Evolutionary conservation across 2,329 filamentous ascomycete species (phyloP).

Genomic region (Stachybotrys chlorohalonatus): DNA sequence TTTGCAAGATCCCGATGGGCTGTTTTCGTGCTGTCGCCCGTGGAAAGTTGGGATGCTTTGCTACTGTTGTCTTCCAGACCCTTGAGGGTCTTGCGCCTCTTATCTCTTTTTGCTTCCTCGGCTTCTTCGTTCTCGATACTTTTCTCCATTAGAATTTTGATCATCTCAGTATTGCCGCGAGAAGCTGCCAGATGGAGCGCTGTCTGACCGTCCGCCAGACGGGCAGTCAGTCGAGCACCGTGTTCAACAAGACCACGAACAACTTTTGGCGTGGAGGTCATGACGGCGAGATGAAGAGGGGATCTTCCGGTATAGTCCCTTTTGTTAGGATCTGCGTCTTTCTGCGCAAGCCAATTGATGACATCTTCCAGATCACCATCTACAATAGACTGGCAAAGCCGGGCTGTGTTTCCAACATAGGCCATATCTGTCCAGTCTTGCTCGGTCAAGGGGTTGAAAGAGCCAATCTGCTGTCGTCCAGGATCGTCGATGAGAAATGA

Average conservation of each 20-base stretch:
- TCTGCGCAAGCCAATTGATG: constrained; percentile 57
- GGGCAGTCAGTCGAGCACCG: constrained; percentile 63
- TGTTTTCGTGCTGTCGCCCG: background rate
- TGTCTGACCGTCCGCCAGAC: constrained; percentile 71
- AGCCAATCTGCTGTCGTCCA: constrained; percentile 61
- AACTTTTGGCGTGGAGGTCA: constrained; percentile 58
- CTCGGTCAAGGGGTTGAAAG: constrained; percentile 72
- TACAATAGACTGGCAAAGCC: constrained; percentile 73
- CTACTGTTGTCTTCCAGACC: constrained; percentile 4
- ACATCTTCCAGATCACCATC: constrained; percentile 64
- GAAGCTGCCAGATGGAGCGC: constrained; percentile 75
- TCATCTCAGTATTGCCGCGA: constrained; percentile 58
- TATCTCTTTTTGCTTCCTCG: constrained; percentile 49
- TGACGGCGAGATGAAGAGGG: constrained; percentile 68
- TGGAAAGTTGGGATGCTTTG: constrained; percentile 4
- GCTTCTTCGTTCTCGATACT: constrained; percentile 66
- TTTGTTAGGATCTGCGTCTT: constrained; percentile 60
- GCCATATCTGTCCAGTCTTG: constrained; percentile 89
- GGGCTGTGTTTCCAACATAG: constrained; percentile 70
- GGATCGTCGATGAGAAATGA: constrained; percentile 73
- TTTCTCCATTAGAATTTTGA: constrained; percentile 63
- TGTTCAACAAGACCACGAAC: constrained; percentile 63
- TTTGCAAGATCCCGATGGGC: background rate
- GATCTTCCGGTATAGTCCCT: constrained; percentile 73
- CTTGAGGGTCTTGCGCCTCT: constrained; percentile 29